Percentiles rank a stretch among this genome's conserved stretches.
phyloP scores from a whole-genome alignment of 306 rosid genomes.

The Cucumis hystrix region DNA sequence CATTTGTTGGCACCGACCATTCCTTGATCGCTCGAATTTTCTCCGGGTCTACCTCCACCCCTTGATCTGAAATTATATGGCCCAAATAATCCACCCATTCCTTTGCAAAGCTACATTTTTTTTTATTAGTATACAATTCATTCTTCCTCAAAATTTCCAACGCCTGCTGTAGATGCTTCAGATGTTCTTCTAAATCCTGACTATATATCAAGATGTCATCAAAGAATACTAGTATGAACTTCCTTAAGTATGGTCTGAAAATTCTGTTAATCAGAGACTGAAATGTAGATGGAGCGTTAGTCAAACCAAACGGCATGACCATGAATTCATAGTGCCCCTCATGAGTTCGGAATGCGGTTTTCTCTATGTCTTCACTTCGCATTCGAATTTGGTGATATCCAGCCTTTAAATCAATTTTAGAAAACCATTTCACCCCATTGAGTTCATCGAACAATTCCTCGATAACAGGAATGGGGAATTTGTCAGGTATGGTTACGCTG shows the following conservation, averaged over 20 bases:
- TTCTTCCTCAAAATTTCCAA: rapidly evolving
- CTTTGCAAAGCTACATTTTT: too few species aligned
- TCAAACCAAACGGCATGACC: not conserved
- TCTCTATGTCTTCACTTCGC: rapidly evolving
- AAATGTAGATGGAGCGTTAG: not conserved
- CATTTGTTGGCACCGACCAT: too few species aligned
- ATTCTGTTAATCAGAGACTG: not conserved
- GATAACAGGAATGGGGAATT: too few species aligned
- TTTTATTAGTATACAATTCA: too few species aligned
- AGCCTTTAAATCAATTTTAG: rapidly evolving
- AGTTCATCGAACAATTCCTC: not conserved
- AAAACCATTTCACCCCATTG: not conserved
- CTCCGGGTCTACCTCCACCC: too few species aligned
- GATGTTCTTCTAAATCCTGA: too few species aligned
- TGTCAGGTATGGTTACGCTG: too few species aligned
- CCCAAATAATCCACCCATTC: too few species aligned
- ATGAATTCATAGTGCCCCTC: not conserved
- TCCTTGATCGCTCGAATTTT: too few species aligned
- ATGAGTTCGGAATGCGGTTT: not conserved
- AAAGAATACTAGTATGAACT: not conserved
- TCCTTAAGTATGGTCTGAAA: not conserved
- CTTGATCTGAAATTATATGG: too few species aligned
- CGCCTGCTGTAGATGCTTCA: too few species aligned
- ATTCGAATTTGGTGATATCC: not conserved
- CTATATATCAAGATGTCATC: not conserved